Percentiles rank a stretch among this genome's conserved stretches.
These are phyloP conservation scores for Rosa chinensis DNA, from an alignment of 306 rosid genomes.

Conservation along the genomic window DNA sequence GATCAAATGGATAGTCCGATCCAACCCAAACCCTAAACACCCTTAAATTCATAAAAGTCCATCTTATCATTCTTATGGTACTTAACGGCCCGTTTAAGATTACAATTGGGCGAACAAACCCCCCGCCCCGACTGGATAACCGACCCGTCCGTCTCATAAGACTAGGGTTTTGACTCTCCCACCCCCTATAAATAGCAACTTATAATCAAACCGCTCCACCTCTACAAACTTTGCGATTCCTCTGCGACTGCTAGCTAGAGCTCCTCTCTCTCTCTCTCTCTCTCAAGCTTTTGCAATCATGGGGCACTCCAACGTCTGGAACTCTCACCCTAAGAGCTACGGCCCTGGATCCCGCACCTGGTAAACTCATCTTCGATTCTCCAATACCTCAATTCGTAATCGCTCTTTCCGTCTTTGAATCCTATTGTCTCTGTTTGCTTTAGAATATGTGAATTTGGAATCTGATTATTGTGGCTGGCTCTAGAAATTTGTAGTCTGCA, in stretches of 20 bases:
- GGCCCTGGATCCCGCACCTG: conserved; percentile 97
- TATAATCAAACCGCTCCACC: background rate
- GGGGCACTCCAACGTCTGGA: conserved; percentile 96
- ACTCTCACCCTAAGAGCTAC: conserved; percentile 87
- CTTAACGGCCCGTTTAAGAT: background rate
- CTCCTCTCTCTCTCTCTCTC: background rate
- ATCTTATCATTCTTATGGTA: no score
- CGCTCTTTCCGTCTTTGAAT: no score
- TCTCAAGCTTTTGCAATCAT: conserved; percentile 27
- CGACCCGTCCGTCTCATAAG: background rate
- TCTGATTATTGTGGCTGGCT: background rate
- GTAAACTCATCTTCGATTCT: conserved; percentile 25
- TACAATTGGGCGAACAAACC: background rate
- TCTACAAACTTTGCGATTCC: background rate
- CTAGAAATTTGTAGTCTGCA: background rate
- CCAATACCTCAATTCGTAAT: background rate
- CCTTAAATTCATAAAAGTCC: no score
- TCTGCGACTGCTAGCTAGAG: conserved; percentile 21
- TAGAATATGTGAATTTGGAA: background rate
- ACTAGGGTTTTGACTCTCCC: conserved; percentile 42
- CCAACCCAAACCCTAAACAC: no score
- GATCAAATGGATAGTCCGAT: no score
- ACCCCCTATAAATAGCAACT: background rate
- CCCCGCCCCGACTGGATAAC: background rate
- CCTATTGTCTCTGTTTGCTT: no score